Evolutionary conservation across 2,329 filamentous ascomycete species (phyloP), one percentile per base, ranked within the genome.

Genomic region (Juglanconis juglandina): DNA sequence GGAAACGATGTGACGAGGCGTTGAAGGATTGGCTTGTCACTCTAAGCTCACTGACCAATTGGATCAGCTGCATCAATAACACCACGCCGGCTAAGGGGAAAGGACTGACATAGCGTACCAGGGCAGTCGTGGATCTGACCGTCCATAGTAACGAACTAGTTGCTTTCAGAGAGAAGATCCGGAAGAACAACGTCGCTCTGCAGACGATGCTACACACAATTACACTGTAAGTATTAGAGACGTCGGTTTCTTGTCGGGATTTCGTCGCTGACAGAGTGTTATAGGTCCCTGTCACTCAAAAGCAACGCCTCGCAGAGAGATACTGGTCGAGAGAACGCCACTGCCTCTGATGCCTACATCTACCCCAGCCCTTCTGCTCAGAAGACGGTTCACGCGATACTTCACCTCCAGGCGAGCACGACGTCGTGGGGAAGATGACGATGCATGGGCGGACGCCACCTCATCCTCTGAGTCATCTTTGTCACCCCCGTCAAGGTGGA

Each of bases 191-290:
- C 24, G 67, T 63, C 47, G 67, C 67, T 3, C 55, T 71, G 42
- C 68, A 70, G 54, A 70, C 68, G 2, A 68, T 70, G 48, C 57
- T 70, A 2, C 65, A 66, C 33, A 65, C 68, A 5, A 67, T 71
- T 51, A 66, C 59, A 9, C 63, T 70, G 61, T 66, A 50, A 58
- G 63, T 39, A 17, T 5, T 17, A 5, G 17, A 6, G 32, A 32
- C 8, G 7, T 3, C 11, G 11, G n/a, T 35, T 17, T n/a, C 34
- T 13, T 5, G 11, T 10, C 2, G 17, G 24, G 32, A 35, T 14
- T 39, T 6, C 34, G 3, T 17, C 6, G 10, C 32, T 53, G 30
- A n/a, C 37, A 32, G n/a, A 6, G 10, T 30, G 8, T 30, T 10
- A 46, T 32, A 59, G 64, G 9, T 65, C 66, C 2, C 53, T 66